Evolutionary conservation across 2,329 filamentous ascomycete genomes (phyloP).

Genomic region (Ophiostoma triangulosporum): DNA sequence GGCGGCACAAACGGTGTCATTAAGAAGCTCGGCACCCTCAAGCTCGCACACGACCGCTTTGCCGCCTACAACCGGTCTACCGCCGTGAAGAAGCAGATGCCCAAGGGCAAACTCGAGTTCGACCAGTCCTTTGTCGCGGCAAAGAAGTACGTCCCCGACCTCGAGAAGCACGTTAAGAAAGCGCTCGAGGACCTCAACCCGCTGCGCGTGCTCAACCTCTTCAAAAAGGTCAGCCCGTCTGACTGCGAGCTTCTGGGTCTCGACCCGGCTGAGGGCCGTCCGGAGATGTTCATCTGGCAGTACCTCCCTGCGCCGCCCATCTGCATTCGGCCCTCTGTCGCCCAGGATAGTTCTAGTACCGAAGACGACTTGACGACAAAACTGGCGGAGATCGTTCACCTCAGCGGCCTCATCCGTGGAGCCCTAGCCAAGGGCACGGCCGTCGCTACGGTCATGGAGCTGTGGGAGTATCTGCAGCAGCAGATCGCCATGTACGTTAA

Average conservation of each 20-base stretch:
- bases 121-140: slow-evolving; percentile 75
- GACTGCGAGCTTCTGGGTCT: slow-evolving; percentile 89
- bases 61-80: slow-evolving; percentile 78
- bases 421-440: slow-evolving; percentile 73
- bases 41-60: slow-evolving; percentile 90
- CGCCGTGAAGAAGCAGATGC: slow-evolving; percentile 69
- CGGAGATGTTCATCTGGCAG: slow-evolving; percentile 97
- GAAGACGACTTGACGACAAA: slow-evolving; percentile 97
- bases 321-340: slow-evolving; percentile 85
- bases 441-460: slow-evolving; percentile 85
- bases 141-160: slow-evolving; percentile 61
- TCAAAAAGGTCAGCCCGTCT: slow-evolving; percentile 69
- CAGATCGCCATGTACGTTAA: slow-evolving; percentile 98
- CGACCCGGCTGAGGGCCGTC: slow-evolving; percentile 71
- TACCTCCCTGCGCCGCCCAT: slow-evolving; percentile 89
- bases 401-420: slow-evolving; percentile 74
- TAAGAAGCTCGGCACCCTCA: slow-evolving; percentile 82
- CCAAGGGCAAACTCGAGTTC: slow-evolving; percentile 69
- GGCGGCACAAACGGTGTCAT: slow-evolving; percentile 77
- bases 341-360: slow-evolving; percentile 82
- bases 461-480: slow-evolving; percentile 93
- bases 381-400: slow-evolving; percentile 89
- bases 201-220: slow-evolving; percentile 74
- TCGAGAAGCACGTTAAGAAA: slow-evolving; percentile 84
- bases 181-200: slow-evolving; percentile 92